Conservation (phyloP, 805 yeast genomes). For the Ascoidea asiatica region DNA sequence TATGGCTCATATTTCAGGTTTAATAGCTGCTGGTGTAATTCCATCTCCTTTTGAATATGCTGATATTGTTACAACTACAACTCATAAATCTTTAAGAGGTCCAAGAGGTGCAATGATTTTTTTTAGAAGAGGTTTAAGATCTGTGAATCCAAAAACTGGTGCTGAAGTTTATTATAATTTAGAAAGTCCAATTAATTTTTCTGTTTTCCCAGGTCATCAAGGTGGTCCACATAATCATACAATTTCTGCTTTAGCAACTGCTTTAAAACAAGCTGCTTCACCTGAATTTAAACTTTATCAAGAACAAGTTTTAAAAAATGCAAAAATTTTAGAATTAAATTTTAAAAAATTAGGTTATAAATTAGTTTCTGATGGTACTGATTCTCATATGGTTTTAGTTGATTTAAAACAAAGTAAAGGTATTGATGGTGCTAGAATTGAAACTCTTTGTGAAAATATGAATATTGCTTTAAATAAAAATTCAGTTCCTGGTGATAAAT, state of each 20-base stretch:
- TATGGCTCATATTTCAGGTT: constrained; percentile 97
- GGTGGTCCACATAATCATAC: constrained; percentile 99
- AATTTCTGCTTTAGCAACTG: constrained; percentile 90
- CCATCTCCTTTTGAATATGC: constrained; percentile 89
- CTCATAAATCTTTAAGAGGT: constrained; percentile 95
- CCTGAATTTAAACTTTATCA: constrained; percentile 87
- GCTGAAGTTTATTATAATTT: constrained; percentile 76
- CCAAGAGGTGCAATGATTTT: constrained; percentile 99
- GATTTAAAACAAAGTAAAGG: constrained; percentile 60
- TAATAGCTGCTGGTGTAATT: constrained; percentile 87
- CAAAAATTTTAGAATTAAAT: constrained; percentile 60
- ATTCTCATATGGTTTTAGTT: constrained; percentile 81
- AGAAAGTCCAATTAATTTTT: constrained; percentile 85
- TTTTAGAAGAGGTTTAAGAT: constrained; percentile 88
- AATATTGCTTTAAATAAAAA: constrained; percentile 95
- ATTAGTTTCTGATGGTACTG: constrained; percentile 88
- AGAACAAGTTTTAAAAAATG: constrained; percentile 67
- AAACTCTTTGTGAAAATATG: constrained; percentile 74
- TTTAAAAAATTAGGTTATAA: constrained; percentile 51
- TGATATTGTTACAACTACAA: constrained; percentile 94
- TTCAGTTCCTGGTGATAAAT: constrained; percentile 92
- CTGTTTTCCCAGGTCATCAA: constrained; percentile 98
- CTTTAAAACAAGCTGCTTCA: constrained; percentile 79
- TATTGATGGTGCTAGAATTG: constrained; percentile 94
- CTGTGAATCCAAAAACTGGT: constrained; percentile 66